Evolutionary conservation across 352 stramenopile genomes (phyloP), one percentile per base, ranked within the genome.

Genomic region (Globisporangium alternatum): DNA sequence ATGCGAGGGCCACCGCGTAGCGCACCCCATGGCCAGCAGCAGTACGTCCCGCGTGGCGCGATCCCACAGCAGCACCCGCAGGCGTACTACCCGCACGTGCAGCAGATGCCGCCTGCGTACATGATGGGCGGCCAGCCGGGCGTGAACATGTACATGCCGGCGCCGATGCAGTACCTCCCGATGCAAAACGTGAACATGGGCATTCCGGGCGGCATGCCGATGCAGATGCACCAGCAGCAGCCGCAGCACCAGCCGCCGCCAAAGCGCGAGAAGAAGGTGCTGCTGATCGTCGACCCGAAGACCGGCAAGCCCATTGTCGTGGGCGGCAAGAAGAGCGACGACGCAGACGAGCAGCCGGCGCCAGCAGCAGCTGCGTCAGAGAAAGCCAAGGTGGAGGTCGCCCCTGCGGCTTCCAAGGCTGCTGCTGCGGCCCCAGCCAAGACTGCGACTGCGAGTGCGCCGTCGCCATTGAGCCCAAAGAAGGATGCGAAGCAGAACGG

Each of bases 121-220:
- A 83, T 88, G 75, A 80, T 87, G 68, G 64, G 67, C 25, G 52
- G 56, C 8, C 78, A 85, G 31, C 62, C 66, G 13, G 76, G 72
- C 62, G 74, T 80, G 67, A 68, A 60, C 1, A 69, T 70, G 6
- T 74, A 74, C 13, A 51, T 68, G 6, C 13, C 44, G 9, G 60
- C 28, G 5, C 57, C 52, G 45, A 83, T 88, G 67, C 70, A 73
- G 25, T 75, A 68, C 43, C 81, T 81, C 56, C 68, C 74, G 1
- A 75, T 84, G 57, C 76, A 78, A 59, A 75, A 73, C 5, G 78
- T 83, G 64, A 53, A 67, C 17, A 83, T 83, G 72, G 71, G 68
- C 0, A 77, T 83, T 64, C 72, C 72, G 9, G 75, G 77, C 47
- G 69, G 66, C 7, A 74, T 84, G 62, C 60, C 62, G 5, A 70